Base-by-base conservation (phyloP, 371 early-diverging fungal species). In the Quaeritorhiza haematococci region DNA sequence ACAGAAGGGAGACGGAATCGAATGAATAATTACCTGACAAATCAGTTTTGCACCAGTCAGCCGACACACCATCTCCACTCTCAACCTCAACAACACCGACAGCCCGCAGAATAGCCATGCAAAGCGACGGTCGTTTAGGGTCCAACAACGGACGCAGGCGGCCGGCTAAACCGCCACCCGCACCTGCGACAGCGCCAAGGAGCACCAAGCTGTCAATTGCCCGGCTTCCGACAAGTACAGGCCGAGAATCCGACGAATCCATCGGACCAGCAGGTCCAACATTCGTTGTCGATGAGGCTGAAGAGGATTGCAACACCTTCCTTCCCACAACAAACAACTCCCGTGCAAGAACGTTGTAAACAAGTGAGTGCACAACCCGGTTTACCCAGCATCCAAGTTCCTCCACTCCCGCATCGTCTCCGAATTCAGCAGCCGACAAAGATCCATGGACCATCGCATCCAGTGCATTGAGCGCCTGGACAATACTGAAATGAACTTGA, bases 1-100 rank as follows among this genome's bases (percentile, higher is more conserved):
- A n/a, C n/a, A n/a, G n/a, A n/a, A n/a, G n/a, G n/a, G n/a, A n/a
- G n/a, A n/a, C n/a, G 71, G 30, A 7, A 8, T 29, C 24, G n/a
- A 32, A 24, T 26, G 49, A 27, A 24, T 27, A 38, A 38, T 33
- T 48, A 45, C 59, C 64, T 42, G 56, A 23, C 7, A 64, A 45
- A 24, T 51, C 54, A 19, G 46, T 55, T 42, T 61, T 59, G 56
- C 58, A 66, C 13, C 45, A 55, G 10, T 59, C 55, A 53, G 87
- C 86, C 17, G 83, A 80, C 34, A 71, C 55, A 86, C 93, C 91
- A n/a, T 77, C 79, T 3, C n/a, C n/a, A n/a, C n/a, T n/a, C n/a
- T 68, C 68, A n/a, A 61, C 61, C 42, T 70, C 68, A 17, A 68
- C 58, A 28, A 87, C 76, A 23, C 84, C 78, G 67, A 80, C 71